Percentiles rank a stretch among this genome's conserved stretches.
phyloP scores from a whole-genome alignment of 805 yeast genomes.

The Saccharomycopsis sp. region DNA sequence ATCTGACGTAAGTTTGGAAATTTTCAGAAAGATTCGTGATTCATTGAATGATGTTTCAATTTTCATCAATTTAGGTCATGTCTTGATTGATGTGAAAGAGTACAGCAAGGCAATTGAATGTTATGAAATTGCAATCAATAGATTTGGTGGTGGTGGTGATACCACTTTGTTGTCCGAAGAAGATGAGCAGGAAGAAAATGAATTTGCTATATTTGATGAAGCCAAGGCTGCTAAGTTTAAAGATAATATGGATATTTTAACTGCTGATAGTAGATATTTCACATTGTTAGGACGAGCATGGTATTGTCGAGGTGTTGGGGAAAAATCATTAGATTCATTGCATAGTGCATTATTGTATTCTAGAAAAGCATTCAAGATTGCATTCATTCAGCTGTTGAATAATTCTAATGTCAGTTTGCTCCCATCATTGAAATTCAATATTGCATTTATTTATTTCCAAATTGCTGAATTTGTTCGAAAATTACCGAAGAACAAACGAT shows the following conservation, averaged over 20 bases:
- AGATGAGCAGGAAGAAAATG: constrained; percentile 2
- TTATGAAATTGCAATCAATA: constrained; percentile 71
- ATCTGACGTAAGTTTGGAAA: constrained; percentile 69
- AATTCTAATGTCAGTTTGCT: constrained; percentile 23
- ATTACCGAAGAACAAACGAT: constrained; percentile 50
- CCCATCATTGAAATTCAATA: constrained; percentile 59
- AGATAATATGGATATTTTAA: constrained; percentile 35
- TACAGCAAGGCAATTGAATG: constrained; percentile 81
- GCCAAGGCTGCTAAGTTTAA: constrained; percentile 8
- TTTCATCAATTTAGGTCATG: constrained; percentile 83
- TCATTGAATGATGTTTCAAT: constrained; percentile 79
- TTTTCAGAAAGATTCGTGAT: constrained; percentile 83
- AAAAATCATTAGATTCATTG: constrained; percentile 55
- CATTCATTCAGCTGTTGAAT: constrained; percentile 29
- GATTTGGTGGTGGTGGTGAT: constrained; percentile 33
- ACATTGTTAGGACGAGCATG: constrained; percentile 82
- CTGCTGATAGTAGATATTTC: constrained; percentile 55
- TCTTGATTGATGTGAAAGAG: constrained; percentile 73
- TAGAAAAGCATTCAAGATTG: constrained; percentile 43
- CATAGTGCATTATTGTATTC: constrained; percentile 58
- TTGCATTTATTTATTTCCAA: constrained; percentile 79
- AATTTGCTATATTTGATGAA: constrained; percentile 11
- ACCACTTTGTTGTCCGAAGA: constrained; percentile 3
- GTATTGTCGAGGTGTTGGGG: constrained; percentile 69
- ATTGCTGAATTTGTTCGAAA: constrained; percentile 77